A percentile compares a stretch with the other conserved stretches of the same genome.
phyloP scores from a whole-genome alignment of 495 filamentous ascomycete genomes.

The Rostrohypoxylon terebratum region DNA sequence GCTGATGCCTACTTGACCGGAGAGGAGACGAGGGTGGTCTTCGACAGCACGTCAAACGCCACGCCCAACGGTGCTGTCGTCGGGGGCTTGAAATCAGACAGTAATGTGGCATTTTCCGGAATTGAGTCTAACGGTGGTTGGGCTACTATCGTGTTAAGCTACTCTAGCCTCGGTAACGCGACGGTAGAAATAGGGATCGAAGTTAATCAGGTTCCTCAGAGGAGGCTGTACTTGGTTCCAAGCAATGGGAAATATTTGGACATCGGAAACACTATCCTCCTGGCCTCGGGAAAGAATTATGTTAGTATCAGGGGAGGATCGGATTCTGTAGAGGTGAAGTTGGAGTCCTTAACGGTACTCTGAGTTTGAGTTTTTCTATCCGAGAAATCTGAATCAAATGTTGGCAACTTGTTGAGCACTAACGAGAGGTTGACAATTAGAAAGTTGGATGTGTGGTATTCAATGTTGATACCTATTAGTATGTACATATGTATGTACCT shows the following conservation, averaged over 20 bases:
- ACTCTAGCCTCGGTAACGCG: slow-evolving; percentile 37
- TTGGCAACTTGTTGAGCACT: neutral
- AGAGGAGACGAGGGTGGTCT: slow-evolving; percentile 42
- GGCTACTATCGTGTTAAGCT: slow-evolving; percentile 36
- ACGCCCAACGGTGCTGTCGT: slow-evolving; percentile 53
- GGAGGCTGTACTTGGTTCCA: slow-evolving; percentile 30
- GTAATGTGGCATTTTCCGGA: slow-evolving; percentile 51
- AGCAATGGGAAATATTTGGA: slow-evolving; percentile 41
- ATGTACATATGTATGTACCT: neutral
- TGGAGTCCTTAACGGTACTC: slow-evolving; percentile 37
- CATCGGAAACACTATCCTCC: slow-evolving; percentile 22
- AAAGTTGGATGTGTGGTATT: too few species aligned
- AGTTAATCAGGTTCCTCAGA: slow-evolving; percentile 46
- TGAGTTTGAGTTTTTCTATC: neutral
- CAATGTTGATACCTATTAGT: too few species aligned
- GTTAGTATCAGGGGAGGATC: slow-evolving; percentile 49
- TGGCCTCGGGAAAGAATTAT: slow-evolving; percentile 50
- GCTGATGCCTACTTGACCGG: slow-evolving; percentile 52
- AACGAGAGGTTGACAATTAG: too few species aligned
- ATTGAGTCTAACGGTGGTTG: slow-evolving; percentile 38
- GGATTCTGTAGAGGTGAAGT: slow-evolving; percentile 27
- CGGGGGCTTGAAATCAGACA: slow-evolving; percentile 42
- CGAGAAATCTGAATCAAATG: neutral
- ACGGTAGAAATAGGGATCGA: slow-evolving; percentile 38
- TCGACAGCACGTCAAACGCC: slow-evolving; percentile 44